These are phyloP conservation scores for Aspergillus campestris DNA, from an alignment of 495 filamentous ascomycete species.

Conservation along the genomic window DNA sequence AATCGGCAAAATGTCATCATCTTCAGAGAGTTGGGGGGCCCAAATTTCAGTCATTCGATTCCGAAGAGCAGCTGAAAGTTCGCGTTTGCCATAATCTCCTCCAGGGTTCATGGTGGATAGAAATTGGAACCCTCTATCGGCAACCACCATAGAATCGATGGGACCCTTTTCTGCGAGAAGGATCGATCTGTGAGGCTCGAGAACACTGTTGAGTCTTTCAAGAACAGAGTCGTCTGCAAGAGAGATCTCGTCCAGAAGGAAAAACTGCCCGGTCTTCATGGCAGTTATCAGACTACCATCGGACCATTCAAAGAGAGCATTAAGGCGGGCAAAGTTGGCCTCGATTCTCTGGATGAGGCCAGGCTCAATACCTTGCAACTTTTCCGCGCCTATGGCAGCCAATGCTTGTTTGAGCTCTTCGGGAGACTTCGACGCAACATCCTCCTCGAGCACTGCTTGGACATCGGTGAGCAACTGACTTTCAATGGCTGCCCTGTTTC, in stretches of 20 bases:
- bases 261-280: conserved; percentile 83
- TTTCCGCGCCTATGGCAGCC: conserved; percentile 21
- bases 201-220: conserved; percentile 93
- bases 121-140: conserved; percentile 82
- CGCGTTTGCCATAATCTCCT: conserved; percentile 94
- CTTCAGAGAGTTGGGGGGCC: conserved; percentile 75
- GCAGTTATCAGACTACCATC: conserved; percentile 93
- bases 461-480: conserved; percentile 58
- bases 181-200: conserved; percentile 79
- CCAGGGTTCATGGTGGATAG: conserved; percentile 99
- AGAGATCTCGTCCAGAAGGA: conserved; percentile 95
- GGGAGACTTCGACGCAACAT: conserved; percentile 22
- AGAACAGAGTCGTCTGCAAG: conserved; percentile 96
- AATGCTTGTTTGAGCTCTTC: conserved; percentile 45
- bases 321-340: conserved; percentile 50
- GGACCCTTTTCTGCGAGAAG: conserved; percentile 90
- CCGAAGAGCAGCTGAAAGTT: conserved; percentile 87
- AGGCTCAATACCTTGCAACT: conserved; percentile 33
- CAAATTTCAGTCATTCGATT: conserved; percentile 99
- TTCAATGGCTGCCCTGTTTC: conserved; percentile 68
- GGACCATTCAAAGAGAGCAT: conserved; percentile 90
- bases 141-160: conserved; percentile 67
- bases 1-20: conserved; percentile 81
- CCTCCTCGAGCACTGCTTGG: conserved; percentile 29
- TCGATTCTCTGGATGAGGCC: conserved; percentile 50